Evolutionary conservation across 1,284 basidiomycete genomes (phyloP), one percentile per base, ranked within the genome.

Genomic region (Tilletia caries): DNA sequence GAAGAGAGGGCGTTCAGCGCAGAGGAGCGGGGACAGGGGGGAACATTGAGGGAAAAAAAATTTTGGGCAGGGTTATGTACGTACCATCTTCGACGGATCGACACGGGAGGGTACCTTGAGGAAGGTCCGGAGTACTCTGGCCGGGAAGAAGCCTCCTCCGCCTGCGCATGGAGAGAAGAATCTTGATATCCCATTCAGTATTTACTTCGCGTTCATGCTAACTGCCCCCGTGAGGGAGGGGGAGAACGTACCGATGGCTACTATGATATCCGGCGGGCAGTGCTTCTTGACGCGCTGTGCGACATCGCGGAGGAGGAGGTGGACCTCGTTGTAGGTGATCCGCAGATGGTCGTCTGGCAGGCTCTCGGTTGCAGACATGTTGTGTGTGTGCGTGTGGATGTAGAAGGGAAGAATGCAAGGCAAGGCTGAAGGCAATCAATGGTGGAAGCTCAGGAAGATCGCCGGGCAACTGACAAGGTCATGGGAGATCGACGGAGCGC

Each of bases 301-400:
- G 10, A 76, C 71, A 44, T 75, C 52, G 64, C 76, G 74, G 67
- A 82, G 82, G 69, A 79, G 73, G 13, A 78, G 70, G 68, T 83
- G 82, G 58, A 83, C 80, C 43, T 83, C 82, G 71, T 83, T 81
- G 71, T 83, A 83, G 1, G 80, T 83, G 34, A 76, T 75, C 15
- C 82, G 76, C 73, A 76, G 77, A 69, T 83, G 79, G 73, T 82
- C 79, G 66, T 83, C 82, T n/a, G 80, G 79, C 6, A 73, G 41
- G 3, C 20, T 37, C 15, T 44, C 41, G 12, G 44, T 20, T 25
- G 33, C 20, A 13, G 62, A 64, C 41, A 44, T 44, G 3, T 6
- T 37, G n/a, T n/a, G n/a, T n/a, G n/a, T n/a, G n/a, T 64, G 33
- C 32, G 33, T n/a, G 20, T 12, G 52, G 37, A 41, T 6, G 8